These are phyloP conservation scores for Raphidocelis subcapitata DNA, from an alignment of 139 green algal genomes.

Conservation along the genomic window DNA sequence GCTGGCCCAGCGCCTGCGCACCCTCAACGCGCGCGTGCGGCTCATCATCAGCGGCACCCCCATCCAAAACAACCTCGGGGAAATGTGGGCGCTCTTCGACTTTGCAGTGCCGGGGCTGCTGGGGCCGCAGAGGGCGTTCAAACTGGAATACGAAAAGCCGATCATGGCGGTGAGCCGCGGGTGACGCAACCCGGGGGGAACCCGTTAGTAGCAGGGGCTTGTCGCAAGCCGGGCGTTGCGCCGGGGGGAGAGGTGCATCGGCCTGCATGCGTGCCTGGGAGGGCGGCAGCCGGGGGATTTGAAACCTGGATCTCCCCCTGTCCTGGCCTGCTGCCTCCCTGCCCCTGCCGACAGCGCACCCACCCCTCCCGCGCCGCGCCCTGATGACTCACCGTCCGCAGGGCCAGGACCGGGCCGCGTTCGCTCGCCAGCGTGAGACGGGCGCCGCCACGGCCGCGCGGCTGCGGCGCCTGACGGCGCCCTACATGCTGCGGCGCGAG, in stretches of 20 bases:
- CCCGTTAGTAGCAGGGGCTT: too few relatives aligned
- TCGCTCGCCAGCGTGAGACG: conserved; percentile 43
- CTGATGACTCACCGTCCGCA: background rate
- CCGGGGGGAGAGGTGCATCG: too few relatives aligned
- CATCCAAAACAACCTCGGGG: conserved; percentile 82
- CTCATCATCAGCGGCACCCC: conserved; percentile 77
- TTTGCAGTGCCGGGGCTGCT: conserved; percentile 73
- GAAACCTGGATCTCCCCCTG: too few relatives aligned
- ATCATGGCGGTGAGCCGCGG: conserved; percentile 30
- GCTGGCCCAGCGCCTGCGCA: conserved; percentile 14
- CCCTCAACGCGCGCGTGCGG: conserved; percentile 36
- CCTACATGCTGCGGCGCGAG: conserved; percentile 87
- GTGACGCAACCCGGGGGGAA: too few relatives aligned
- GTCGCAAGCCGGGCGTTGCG: too few relatives aligned
- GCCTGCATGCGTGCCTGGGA: too few relatives aligned
- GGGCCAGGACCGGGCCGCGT: conserved; percentile 36
- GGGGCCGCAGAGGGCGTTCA: conserved; percentile 59
- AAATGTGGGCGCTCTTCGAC: conserved; percentile 91
- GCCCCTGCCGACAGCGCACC: too few relatives aligned
- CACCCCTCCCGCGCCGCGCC: too few relatives aligned
- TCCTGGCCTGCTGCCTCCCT: too few relatives aligned
- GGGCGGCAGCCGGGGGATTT: too few relatives aligned
- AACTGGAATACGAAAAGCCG: conserved; percentile 42
- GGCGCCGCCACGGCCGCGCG: conserved; percentile 55
- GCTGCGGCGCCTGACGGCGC: conserved; percentile 62